phyloP scores from a whole-genome alignment of 2,329 filamentous ascomycete species.

The Trichoderma endophyticum region DNA sequence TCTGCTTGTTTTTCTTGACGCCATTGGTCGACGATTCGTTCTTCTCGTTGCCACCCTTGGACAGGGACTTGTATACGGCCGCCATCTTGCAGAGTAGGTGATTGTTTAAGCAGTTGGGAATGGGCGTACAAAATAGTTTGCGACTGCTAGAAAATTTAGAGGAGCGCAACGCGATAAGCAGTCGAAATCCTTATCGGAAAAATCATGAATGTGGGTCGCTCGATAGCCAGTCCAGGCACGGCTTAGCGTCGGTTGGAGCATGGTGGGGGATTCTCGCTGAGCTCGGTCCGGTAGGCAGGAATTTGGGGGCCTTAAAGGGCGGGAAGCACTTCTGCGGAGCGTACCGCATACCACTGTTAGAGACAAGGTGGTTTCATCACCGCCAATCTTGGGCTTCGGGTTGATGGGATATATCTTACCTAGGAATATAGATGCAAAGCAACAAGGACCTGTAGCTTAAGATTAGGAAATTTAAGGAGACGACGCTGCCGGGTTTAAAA shows the following conservation, averaged over 20 bases:
- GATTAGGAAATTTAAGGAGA: neutral
- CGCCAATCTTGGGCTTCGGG: neutral
- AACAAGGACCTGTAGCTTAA: neutral
- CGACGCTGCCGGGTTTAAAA: neutral
- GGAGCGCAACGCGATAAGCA: constrained; percentile 15
- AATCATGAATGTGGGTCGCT: constrained; percentile 5
- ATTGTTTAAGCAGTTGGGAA: neutral
- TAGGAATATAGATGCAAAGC: neutral
- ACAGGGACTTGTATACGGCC: constrained; percentile 71
- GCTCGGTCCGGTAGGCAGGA: neutral
- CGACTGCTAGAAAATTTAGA: constrained; percentile 8
- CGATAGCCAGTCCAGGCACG: neutral
- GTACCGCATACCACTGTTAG: neutral
- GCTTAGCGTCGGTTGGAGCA: constrained; percentile 5
- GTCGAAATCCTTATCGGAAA: constrained; percentile 15
- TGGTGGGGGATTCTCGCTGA: neutral
- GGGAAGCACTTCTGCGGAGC: neutral
- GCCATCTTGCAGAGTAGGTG: constrained; percentile 46
- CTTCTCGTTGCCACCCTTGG: constrained; percentile 54
- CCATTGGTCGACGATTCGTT: constrained; percentile 48
- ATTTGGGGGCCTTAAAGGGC: neutral
- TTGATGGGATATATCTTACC: neutral
- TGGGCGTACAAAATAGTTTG: neutral
- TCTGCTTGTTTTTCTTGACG: constrained; percentile 63
- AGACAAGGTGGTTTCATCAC: neutral